Conservation (phyloP, 2,329 filamentous ascomycete species). For the Monosporascus sp. region DNA sequence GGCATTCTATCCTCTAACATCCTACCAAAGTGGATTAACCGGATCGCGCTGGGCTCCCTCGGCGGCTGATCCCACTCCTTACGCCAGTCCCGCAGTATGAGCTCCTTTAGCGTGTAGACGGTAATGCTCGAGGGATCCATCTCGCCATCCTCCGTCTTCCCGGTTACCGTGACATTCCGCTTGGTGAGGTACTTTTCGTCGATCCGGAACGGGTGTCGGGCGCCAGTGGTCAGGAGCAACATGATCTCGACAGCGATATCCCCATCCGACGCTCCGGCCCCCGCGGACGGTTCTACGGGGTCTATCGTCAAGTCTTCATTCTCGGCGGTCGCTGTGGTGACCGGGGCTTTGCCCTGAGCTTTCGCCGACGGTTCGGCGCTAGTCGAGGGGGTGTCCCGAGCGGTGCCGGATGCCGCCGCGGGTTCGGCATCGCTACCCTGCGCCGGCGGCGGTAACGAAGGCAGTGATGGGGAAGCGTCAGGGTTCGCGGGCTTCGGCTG, state of each 20-base stretch:
- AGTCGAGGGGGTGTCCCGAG: conserved; percentile 12
- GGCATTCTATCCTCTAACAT: conserved; percentile 83
- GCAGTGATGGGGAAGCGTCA: conserved; percentile 6
- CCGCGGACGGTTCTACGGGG: conserved; percentile 31
- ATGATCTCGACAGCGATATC: conserved; percentile 64
- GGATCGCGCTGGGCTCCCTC: conserved; percentile 80
- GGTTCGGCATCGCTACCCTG: conserved; percentile 15
- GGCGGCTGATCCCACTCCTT: conserved; percentile 87
- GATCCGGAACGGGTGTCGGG: conserved; percentile 83
- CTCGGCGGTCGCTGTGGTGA: conserved; percentile 18
- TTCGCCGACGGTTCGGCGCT: conserved; percentile 20
- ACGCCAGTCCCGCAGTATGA: conserved; percentile 90
- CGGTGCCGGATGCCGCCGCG: conserved; percentile 13
- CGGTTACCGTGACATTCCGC: conserved; percentile 71
- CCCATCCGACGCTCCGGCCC: conserved; percentile 1
- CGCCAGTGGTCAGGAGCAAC: conserved; percentile 71
- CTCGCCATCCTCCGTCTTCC: conserved; percentile 50
- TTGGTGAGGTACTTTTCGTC: conserved; percentile 81
- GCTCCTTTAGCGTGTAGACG: conserved; percentile 87
- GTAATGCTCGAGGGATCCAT: conserved; percentile 84
- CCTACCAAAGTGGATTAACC: conserved; percentile 87
- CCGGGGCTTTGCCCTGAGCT: conserved; percentile 24
- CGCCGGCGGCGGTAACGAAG: conserved; percentile 1
- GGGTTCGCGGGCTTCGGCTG: conserved; percentile 17
- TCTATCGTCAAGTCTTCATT: conserved; percentile 29